Conservation (phyloP, 2,329 filamentous ascomycete genomes). For the Lasiodiplodia gonubiensis region DNA sequence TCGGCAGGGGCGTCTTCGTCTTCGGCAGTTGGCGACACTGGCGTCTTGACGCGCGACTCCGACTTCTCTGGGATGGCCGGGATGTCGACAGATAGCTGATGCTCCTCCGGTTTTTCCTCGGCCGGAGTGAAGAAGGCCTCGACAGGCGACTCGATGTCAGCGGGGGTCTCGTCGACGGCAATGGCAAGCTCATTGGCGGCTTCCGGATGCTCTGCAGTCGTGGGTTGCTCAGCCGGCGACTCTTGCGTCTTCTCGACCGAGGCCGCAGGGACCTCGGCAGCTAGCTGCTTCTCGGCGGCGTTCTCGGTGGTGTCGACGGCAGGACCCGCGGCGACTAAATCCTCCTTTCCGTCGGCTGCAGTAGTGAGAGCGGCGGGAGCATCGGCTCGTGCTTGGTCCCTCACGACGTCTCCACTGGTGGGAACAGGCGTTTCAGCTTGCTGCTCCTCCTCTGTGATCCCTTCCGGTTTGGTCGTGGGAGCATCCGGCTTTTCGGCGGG, state of each 20-base stretch:
- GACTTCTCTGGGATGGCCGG: slow-evolving; percentile 8
- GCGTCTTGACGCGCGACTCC: background rate
- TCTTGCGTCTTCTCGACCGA: background rate
- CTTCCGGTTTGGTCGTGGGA: slow-evolving; percentile 12
- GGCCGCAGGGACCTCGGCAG: background rate
- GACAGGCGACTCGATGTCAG: background rate
- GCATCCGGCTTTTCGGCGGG: slow-evolving; percentile 22
- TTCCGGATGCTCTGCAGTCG: background rate
- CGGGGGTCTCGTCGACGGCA: background rate
- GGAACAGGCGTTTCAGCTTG: background rate
- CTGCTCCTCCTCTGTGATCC: slow-evolving; percentile 8
- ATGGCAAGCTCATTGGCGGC: background rate
- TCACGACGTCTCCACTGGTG: background rate
- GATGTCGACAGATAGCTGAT: background rate
- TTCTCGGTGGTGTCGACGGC: background rate
- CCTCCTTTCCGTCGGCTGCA: background rate
- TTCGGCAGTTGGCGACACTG: background rate
- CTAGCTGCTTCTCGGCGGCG: slow-evolving; percentile 2
- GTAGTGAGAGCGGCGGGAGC: background rate
- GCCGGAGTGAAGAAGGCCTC: background rate
- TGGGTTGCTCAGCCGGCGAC: background rate
- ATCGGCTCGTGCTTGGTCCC: slow-evolving; percentile 1
- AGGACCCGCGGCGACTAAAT: slow-evolving; percentile 6
- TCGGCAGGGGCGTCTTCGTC: background rate
- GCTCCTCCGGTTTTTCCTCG: background rate